Evolutionary conservation across 176 grass and related monocot species (phyloP).

Genomic region (Bromus sterilis): DNA sequence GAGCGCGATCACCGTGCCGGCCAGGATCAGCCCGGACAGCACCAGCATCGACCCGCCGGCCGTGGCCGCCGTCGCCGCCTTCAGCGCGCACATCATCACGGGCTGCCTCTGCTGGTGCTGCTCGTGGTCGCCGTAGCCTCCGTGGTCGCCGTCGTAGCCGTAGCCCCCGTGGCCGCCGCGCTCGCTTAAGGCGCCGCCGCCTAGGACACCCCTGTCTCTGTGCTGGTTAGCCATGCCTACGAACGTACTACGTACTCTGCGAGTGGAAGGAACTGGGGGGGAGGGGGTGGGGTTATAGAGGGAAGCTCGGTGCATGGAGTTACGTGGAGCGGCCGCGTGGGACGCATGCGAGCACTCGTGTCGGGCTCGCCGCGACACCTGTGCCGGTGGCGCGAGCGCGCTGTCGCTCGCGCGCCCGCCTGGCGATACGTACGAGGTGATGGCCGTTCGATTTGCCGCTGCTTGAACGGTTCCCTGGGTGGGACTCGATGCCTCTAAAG

Average conservation of each 20-base stretch:
- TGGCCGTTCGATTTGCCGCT: neutral
- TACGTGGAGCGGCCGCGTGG: slow-evolving; percentile 25
- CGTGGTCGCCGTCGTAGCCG: neutral
- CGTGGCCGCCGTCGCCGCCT: slow-evolving; percentile 54
- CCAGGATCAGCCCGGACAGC: slow-evolving; percentile 68
- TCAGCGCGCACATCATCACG: slow-evolving; percentile 42
- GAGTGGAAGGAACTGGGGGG: neutral
- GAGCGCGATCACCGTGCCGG: slow-evolving; percentile 66
- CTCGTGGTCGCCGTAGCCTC: too few relatives aligned
- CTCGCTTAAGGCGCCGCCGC: neutral
- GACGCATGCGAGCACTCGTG: slow-evolving; percentile 33
- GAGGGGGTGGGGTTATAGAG: slow-evolving; percentile 21
- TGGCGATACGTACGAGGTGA: slow-evolving; percentile 56
- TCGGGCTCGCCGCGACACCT: slow-evolving; percentile 35
- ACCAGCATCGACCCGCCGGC: slow-evolving; percentile 63
- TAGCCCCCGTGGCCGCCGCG: neutral
- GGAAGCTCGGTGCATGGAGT: neutral
- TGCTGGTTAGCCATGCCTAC: slow-evolving; percentile 40
- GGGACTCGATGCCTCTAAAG: neutral
- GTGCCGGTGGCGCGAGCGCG: slow-evolving; percentile 1
- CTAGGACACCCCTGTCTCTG: slow-evolving; percentile 14
- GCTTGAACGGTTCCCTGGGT: neutral
- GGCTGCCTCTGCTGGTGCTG: slow-evolving; percentile 50
- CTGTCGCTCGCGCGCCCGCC: neutral
- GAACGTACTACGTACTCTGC: neutral